Evolutionary conservation across 345 rosid species (phyloP), one percentile per base, ranked within the genome.

Genomic region (Syzygium aromaticum): DNA sequence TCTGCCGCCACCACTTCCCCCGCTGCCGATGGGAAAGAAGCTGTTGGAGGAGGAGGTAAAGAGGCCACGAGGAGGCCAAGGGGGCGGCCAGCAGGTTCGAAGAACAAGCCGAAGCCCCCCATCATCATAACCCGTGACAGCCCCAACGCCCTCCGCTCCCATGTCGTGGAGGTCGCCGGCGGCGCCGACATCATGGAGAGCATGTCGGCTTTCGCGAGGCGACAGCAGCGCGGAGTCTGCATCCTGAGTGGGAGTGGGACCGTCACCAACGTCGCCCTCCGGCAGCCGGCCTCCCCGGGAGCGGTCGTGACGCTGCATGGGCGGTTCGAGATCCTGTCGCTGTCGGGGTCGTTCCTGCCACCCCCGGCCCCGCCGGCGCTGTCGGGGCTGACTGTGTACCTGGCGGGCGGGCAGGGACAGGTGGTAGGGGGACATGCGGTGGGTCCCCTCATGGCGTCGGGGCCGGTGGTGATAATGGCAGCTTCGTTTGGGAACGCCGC

Each of bases 401-500:
- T 97, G 87, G 98, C 98, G 49, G 98, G 98, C n/a, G 98, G 99
- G 49, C 99, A 97, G 90, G 99, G 99, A 8, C 99, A 96, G 49
- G 98, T 97, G 23, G 95, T 97, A 11, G 99, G 99, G n/a, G 99
- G 99, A 23, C 93, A 94, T 56, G 97, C 93, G 54, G 98, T 92
- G 19, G 97, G 99, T 9, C 95, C 95, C 52, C 96, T 97, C 5
- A 51, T 93, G 73, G 97, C 99, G 8, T 94, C 95, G 0, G 99
- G 99, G 15, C 99, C 98, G 59, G 96, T 96, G 61, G 96, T 97
- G 86, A 90, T 97, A 84, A 96, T 97, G 98, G 98, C 98, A 3
- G 99, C 99, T 87, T 97, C 99, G 28, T 97, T 97, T 83, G 96
- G 99, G 27, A 96, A 97, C 94, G 99, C 99, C n/a, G 96, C 98